Conservation (phyloP, 2,329 filamentous ascomycete species). For the Aspergillus proliferans region DNA sequence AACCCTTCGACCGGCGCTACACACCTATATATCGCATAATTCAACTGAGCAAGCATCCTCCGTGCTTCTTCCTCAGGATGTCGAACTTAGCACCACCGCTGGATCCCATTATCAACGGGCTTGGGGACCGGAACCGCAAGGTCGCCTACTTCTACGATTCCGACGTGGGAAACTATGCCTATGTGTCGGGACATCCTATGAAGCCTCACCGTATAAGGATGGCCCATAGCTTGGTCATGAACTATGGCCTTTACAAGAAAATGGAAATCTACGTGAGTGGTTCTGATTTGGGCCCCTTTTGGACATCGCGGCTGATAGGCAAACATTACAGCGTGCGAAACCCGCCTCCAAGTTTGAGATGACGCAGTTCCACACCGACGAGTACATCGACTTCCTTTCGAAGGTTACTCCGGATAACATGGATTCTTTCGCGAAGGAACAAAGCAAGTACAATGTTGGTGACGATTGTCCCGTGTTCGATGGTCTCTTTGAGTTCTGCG, state of each 20-base stretch:
- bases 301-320: slow-evolving; percentile 11
- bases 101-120: slow-evolving; percentile 48
- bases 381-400: slow-evolving; percentile 66
- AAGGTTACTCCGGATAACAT: slow-evolving; percentile 99
- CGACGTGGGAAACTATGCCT: slow-evolving; percentile 96
- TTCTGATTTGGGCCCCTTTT: background rate
- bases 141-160: slow-evolving; percentile 98
- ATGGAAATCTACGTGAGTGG: slow-evolving; percentile 62
- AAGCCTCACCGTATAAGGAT: slow-evolving; percentile 64
- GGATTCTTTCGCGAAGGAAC: slow-evolving; percentile 85
- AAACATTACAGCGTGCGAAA: slow-evolving; percentile 61
- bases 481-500: slow-evolving; percentile 64
- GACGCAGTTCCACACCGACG: slow-evolving; percentile 68
- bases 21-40: background rate
- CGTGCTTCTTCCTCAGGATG: slow-evolving; percentile 34
- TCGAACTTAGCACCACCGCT: slow-evolving; percentile 50
- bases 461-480: slow-evolving; percentile 62
- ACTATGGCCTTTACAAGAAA: slow-evolving; percentile 66
- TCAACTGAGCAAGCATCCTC: slow-evolving; percentile 5
- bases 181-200: slow-evolving; percentile 69
- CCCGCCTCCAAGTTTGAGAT: slow-evolving; percentile 66
- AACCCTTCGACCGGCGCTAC: background rate
- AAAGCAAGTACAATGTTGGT: slow-evolving; percentile 69
- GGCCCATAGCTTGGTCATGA: slow-evolving; percentile 62
- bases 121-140: slow-evolving; percentile 60